These are phyloP conservation scores for Solanum tarijense DNA, from an alignment of 257 asterid species.

Conservation along the genomic window DNA sequence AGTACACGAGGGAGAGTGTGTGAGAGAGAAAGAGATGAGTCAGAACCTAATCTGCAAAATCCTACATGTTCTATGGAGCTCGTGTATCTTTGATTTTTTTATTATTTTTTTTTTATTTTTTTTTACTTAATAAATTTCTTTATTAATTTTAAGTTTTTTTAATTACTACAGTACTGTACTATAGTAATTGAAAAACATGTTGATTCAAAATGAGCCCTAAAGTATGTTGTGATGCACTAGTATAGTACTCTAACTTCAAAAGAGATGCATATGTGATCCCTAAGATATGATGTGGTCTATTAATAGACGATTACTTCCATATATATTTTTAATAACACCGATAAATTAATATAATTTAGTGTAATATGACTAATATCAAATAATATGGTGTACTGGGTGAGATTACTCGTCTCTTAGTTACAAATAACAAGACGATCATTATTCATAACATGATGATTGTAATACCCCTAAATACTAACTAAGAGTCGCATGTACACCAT, in stretches of 20 bases:
- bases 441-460: too few species aligned
- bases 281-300: background rate
- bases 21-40: background rate
- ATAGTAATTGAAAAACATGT: too few species aligned
- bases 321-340: background rate
- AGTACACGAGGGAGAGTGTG: background rate
- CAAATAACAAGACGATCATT: too few species aligned
- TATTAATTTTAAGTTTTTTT: too few species aligned
- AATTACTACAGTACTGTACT: background rate
- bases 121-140: background rate
- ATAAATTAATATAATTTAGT: too few species aligned
- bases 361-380: too few species aligned
- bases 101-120: background rate
- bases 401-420: too few species aligned
- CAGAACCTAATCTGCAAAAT: slow-evolving; percentile 12
- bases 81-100: background rate
- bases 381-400: background rate
- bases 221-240: background rate
- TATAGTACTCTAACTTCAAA: background rate
- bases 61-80: background rate
- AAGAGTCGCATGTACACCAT: too few species aligned
- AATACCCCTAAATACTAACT: too few species aligned
- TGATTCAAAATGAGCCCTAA: background rate
- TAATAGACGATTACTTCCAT: background rate
- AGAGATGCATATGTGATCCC: background rate